A percentile compares a stretch with the other conserved stretches of the same genome.
phyloP scores from a whole-genome alignment of 1,284 basidiomycete species.

The Phaffia rhodozyma region DNA sequence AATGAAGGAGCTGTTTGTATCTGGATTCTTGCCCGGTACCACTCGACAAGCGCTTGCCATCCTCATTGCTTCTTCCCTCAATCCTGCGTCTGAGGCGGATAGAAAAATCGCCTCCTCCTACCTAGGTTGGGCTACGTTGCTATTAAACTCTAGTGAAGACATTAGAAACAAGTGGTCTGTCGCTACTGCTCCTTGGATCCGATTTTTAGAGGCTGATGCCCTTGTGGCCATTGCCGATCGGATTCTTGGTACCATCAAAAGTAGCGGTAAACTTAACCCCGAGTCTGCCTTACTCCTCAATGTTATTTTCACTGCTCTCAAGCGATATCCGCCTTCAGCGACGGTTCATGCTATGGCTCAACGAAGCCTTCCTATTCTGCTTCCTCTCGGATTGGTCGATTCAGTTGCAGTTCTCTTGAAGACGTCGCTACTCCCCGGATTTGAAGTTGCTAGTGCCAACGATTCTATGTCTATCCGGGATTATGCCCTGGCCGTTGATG shows the following conservation, averaged over 20 bases:
- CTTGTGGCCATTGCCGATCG: slow-evolving; percentile 19
- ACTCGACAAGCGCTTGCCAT: neutral
- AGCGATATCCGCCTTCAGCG: slow-evolving; percentile 2
- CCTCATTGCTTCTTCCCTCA: neutral
- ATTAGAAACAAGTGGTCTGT: slow-evolving; percentile 22
- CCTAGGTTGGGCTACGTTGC: slow-evolving; percentile 1
- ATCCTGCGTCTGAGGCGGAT: neutral
- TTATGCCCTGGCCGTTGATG: slow-evolving; percentile 3
- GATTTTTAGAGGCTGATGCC: slow-evolving; percentile 37
- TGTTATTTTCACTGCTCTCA: slow-evolving; percentile 4
- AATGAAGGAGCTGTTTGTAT: neutral
- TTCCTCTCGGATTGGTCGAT: slow-evolving; percentile 12
- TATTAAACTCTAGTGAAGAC: no score
- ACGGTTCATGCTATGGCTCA: slow-evolving; percentile 7
- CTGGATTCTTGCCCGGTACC: neutral
- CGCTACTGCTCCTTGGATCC: slow-evolving; percentile 40
- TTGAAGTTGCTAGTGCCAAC: neutral
- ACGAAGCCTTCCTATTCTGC: slow-evolving; percentile 10
- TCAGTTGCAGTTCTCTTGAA: slow-evolving; percentile 12
- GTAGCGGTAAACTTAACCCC: slow-evolving; percentile 13
- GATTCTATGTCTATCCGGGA: neutral
- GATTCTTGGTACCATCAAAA: slow-evolving; percentile 28
- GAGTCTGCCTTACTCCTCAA: neutral
- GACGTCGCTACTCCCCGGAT: slow-evolving; percentile 8
- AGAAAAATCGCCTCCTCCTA: neutral